Evolutionary conservation across 1,284 basidiomycete genomes (phyloP).

Genomic region (Ganoderma lucidum): DNA sequence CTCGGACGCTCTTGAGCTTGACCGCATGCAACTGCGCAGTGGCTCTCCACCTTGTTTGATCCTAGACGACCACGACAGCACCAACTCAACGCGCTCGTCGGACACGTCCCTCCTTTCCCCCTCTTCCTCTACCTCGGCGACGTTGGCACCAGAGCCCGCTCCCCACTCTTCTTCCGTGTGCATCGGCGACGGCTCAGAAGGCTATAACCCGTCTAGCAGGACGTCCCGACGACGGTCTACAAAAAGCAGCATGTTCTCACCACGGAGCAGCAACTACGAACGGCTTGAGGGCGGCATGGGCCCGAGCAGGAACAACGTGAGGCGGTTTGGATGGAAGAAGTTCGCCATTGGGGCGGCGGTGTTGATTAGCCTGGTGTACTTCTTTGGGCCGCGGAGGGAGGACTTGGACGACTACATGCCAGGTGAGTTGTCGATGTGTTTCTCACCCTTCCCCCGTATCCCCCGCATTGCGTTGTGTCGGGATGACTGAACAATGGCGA

Average conservation of each 20-base stretch:
- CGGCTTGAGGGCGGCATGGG: conserved; percentile 71
- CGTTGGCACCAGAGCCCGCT: conserved; percentile 15
- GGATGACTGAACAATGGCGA: conserved; percentile 8
- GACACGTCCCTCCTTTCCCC: conserved; percentile 11
- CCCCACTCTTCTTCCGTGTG: conserved; percentile 15
- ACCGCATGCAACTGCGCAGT: conserved; percentile 18
- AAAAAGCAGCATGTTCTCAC: conserved; percentile 46
- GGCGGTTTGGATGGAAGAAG: conserved; percentile 69
- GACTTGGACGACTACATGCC: conserved; percentile 40
- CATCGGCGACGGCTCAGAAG: conserved; percentile 15
- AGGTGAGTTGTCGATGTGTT: conserved; percentile 32
- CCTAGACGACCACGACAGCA: conserved; percentile 21
- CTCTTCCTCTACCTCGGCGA: conserved; percentile 10
- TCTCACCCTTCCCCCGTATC: neutral
- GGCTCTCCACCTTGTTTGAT: conserved; percentile 16
- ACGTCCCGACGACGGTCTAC: conserved; percentile 19
- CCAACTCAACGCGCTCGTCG: conserved; percentile 15
- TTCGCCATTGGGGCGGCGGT: conserved; percentile 63
- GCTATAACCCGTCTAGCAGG: neutral
- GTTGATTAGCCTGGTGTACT: conserved; percentile 66
- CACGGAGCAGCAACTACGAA: conserved; percentile 64
- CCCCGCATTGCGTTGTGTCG: neutral
- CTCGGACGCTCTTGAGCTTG: neutral
- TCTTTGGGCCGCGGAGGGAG: conserved; percentile 64
- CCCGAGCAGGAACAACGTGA: conserved; percentile 44